Conservation (phyloP, 192 early-diverging fungal species). For the Coemansia pectinata region DNA sequence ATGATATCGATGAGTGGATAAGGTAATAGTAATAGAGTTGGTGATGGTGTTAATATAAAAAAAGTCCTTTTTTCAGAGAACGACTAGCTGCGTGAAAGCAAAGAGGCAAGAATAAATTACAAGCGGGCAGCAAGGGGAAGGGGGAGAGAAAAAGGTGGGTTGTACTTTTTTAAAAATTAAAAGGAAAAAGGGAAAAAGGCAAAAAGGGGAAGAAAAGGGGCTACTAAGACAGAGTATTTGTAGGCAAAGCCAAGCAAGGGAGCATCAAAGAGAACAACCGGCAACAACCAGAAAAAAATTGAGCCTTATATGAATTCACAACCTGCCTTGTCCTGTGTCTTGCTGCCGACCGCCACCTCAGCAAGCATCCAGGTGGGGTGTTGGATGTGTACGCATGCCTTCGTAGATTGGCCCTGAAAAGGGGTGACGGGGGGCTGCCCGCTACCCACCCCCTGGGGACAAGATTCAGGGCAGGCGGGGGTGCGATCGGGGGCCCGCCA, state of each 20-base stretch:
- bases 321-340: neutral
- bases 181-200: neutral
- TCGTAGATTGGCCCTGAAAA: slow-evolving; percentile 6
- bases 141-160: neutral
- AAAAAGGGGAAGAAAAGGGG: neutral
- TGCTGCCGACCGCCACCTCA: neutral
- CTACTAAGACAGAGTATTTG: slow-evolving; percentile 1
- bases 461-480: neutral
- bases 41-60: neutral
- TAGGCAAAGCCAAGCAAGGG: slow-evolving; percentile 2
- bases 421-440: neutral
- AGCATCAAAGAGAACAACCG: neutral
- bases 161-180: neutral
- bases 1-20: neutral
- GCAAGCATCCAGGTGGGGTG: slow-evolving; percentile 7
- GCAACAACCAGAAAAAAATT: slow-evolving; percentile 4
- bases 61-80: neutral
- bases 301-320: neutral
- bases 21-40: neutral
- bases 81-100: neutral
- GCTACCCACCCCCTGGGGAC: neutral
- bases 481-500: slow-evolving; percentile 7
- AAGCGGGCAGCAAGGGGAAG: neutral
- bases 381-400: slow-evolving; percentile 2
- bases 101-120: neutral